Evolutionary conservation across 169 alveolate species (phyloP).

Genomic region (Plasmodium vinckei): DNA sequence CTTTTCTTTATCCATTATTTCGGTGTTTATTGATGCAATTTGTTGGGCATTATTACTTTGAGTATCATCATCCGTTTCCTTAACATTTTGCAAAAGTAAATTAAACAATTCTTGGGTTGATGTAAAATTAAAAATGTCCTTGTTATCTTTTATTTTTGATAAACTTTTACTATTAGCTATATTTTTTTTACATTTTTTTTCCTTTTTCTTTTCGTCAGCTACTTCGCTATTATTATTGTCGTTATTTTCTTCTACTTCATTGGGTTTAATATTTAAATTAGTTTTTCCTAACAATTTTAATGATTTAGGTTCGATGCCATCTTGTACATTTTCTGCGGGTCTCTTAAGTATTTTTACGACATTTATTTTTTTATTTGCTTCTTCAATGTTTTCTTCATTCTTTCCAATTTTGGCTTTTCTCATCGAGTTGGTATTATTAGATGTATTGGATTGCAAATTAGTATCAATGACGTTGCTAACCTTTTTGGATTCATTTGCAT

Average conservation of each 20-base stretch:
- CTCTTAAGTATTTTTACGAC: slow-evolving; percentile 42
- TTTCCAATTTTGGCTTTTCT: not conserved
- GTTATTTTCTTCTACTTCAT: not conserved
- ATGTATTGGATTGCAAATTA: not conserved
- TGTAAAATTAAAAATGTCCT: slow-evolving; percentile 51
- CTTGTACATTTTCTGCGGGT: slow-evolving; percentile 19
- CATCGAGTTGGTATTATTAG: not conserved
- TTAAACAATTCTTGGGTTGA: slow-evolving; percentile 64
- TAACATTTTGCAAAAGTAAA: slow-evolving; percentile 49
- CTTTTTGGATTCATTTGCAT: not conserved
- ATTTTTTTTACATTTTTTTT: slow-evolving; percentile 11
- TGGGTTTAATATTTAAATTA: not conserved
- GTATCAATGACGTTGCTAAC: not conserved
- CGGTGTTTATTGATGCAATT: not conserved
- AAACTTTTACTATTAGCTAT: not conserved
- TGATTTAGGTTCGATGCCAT: not conserved
- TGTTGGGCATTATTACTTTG: not conserved
- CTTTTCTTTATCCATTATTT: not conserved
- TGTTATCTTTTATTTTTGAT: slow-evolving; percentile 18
- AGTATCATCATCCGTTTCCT: slow-evolving; percentile 5
- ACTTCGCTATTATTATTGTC: not conserved
- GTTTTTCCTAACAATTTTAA: not conserved
- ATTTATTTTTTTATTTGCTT: slow-evolving; percentile 15
- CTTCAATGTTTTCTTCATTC: not conserved
- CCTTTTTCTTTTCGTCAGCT: slow-evolving; percentile 5